Evolutionary conservation across 2,329 filamentous ascomycete species (phyloP).

Genomic region (Lachnellula cervina): DNA sequence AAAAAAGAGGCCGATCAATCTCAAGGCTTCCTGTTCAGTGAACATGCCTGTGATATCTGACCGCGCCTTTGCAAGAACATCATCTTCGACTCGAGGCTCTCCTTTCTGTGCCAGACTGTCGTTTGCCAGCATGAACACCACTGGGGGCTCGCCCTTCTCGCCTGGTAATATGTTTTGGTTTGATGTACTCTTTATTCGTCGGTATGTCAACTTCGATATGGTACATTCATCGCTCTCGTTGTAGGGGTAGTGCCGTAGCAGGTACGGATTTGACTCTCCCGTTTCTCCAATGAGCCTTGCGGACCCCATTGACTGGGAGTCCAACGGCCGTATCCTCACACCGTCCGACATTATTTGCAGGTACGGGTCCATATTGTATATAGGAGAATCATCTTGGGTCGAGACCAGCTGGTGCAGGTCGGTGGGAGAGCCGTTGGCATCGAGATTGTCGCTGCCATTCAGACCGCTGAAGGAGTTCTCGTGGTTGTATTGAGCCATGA

Average conservation of each 20-base stretch:
- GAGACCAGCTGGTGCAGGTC: constrained; percentile 20
- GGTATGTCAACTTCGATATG: constrained; percentile 30
- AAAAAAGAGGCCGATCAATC: constrained; percentile 38
- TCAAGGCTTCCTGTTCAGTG: constrained; percentile 31
- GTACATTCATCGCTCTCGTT: constrained; percentile 31
- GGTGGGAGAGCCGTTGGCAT: constrained; percentile 19
- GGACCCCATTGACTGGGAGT: constrained; percentile 24
- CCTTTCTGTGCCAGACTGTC: constrained; percentile 28
- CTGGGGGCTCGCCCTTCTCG: constrained; percentile 26
- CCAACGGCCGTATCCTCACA: constrained; percentile 23
- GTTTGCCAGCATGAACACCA: constrained; percentile 31
- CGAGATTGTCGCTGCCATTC: constrained; percentile 21
- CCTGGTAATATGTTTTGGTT: constrained; percentile 18
- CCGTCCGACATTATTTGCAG: constrained; percentile 23
- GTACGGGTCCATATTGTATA: constrained; percentile 27
- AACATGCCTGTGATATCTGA: constrained; percentile 28
- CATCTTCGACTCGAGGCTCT: constrained; percentile 29
- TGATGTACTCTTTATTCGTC: constrained; percentile 23
- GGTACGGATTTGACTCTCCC: constrained; percentile 31
- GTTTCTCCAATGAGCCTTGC: constrained; percentile 31
- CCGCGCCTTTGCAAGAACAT: constrained; percentile 23
- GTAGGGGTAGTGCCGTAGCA: constrained; percentile 28
- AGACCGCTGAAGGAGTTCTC: constrained; percentile 23
- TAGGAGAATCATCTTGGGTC: constrained; percentile 24
- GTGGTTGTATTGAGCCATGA: constrained; percentile 26